Conservation (phyloP, 768 basidiomycete genomes). For the Pleurotus ostreatus region DNA sequence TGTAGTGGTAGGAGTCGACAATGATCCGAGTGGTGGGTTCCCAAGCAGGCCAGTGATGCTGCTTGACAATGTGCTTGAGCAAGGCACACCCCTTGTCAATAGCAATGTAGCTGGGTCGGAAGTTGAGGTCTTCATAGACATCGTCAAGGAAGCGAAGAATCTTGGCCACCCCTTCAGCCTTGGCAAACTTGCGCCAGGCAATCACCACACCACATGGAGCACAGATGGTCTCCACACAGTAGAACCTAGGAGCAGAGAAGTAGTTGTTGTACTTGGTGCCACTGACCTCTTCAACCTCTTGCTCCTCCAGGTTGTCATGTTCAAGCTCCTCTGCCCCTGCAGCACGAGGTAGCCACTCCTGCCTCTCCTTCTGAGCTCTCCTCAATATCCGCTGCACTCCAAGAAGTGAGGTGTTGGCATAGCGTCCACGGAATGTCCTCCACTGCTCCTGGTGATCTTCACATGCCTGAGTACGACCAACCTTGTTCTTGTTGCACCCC, state of each 20-base stretch:
- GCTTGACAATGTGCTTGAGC: constrained; percentile 7
- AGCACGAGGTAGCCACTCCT: neutral
- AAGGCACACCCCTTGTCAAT: constrained; percentile 23
- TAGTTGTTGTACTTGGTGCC: constrained; percentile 22
- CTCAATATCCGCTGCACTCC: neutral
- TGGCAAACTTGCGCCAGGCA: too few species aligned
- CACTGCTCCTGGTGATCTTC: constrained; percentile 2
- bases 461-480: neutral
- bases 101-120: constrained; percentile 18
- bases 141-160: constrained; percentile 15
- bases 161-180: constrained; percentile 21
- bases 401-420: neutral
- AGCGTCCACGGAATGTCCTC: neutral
- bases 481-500: neutral
- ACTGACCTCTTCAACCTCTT: constrained; percentile 8
- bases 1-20: constrained; percentile 21
- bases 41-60: constrained; percentile 11
- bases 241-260: too few species aligned
- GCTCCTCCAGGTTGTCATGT: neutral
- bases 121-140: constrained; percentile 16
- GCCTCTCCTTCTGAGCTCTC: neutral
- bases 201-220: too few species aligned
- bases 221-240: too few species aligned
- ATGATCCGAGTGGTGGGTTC: constrained; percentile 16
- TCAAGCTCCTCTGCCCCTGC: constrained; percentile 12